These are phyloP conservation scores for Candida tammaniensis DNA, from an alignment of 805 yeast species.

Conservation along the genomic window DNA sequence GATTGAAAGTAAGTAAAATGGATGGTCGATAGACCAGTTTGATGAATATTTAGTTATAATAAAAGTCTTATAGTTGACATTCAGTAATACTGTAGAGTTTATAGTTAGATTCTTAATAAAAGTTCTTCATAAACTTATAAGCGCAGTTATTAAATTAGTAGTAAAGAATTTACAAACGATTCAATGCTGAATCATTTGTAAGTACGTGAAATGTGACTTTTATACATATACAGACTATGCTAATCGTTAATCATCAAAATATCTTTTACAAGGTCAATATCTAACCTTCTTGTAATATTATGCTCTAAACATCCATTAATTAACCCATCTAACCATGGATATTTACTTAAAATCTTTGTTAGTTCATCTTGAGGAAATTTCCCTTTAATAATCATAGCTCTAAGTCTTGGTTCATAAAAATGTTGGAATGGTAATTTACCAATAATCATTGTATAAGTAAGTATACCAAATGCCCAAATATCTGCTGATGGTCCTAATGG, in stretches of 20 bases:
- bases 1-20: no score
- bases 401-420: slow-evolving; percentile 74
- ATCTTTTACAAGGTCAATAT: slow-evolving; percentile 35
- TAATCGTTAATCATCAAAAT: slow-evolving; percentile 11
- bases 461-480: slow-evolving; percentile 88
- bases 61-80: no score
- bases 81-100: no score
- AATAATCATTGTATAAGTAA: slow-evolving; percentile 66
- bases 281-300: slow-evolving; percentile 52
- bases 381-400: slow-evolving; percentile 69
- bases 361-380: slow-evolving; percentile 52
- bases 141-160: no score
- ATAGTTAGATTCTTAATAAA: no score
- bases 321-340: slow-evolving; percentile 29
- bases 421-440: slow-evolving; percentile 83
- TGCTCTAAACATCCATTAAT: slow-evolving; percentile 54
- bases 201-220: no score
- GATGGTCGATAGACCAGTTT: no score
- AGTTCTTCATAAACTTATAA: no score
- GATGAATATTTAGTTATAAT: no score
- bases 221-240: no score
- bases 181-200: no score
- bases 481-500: slow-evolving; percentile 69
- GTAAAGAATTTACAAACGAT: no score
- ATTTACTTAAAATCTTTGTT: slow-evolving; percentile 15